Percentiles rank a stretch among this genome's conserved stretches.
phyloP scores from a whole-genome alignment of 176 grass and related monocot species.

The Carex parvula region DNA sequence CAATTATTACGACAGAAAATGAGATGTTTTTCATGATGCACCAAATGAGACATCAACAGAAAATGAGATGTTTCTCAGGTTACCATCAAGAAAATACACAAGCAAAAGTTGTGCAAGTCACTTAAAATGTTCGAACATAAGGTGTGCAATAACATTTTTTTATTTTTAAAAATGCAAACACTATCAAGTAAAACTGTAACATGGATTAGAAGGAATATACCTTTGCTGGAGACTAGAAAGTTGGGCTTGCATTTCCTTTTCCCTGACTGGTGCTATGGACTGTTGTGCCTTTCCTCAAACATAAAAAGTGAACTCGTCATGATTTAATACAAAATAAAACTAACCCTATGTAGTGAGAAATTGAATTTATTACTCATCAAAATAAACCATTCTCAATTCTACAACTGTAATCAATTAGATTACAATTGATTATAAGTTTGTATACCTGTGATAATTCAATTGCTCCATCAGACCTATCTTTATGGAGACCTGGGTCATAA shows the following conservation, averaged over 20 bases:
- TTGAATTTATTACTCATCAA: slow-evolving; percentile 7
- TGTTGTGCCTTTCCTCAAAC: slow-evolving; percentile 39
- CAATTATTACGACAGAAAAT: background rate
- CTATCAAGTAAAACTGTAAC: background rate
- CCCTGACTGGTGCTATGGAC: slow-evolving; percentile 37
- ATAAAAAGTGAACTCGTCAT: slow-evolving; percentile 2
- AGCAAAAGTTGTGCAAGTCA: background rate
- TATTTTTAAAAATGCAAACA: background rate
- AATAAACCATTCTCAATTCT: slow-evolving; percentile 19
- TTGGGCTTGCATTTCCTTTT: slow-evolving; percentile 70
- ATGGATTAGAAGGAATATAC: slow-evolving; percentile 29
- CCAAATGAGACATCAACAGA: background rate
- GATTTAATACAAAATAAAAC: background rate
- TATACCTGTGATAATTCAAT: slow-evolving; percentile 56
- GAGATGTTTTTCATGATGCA: background rate
- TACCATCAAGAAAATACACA: background rate
- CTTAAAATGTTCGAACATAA: background rate
- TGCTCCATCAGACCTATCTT: slow-evolving; percentile 45
- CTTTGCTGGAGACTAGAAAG: slow-evolving; percentile 59
- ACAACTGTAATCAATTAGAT: slow-evolving; percentile 9
- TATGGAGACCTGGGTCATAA: slow-evolving; percentile 26
- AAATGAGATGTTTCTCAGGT: background rate
- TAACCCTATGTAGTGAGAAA: background rate
- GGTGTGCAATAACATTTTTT: background rate
- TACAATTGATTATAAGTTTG: slow-evolving; percentile 3